These are phyloP conservation scores for Zarea fungicola DNA, from an alignment of 2,329 filamentous ascomycete genomes.

Conservation along the genomic window DNA sequence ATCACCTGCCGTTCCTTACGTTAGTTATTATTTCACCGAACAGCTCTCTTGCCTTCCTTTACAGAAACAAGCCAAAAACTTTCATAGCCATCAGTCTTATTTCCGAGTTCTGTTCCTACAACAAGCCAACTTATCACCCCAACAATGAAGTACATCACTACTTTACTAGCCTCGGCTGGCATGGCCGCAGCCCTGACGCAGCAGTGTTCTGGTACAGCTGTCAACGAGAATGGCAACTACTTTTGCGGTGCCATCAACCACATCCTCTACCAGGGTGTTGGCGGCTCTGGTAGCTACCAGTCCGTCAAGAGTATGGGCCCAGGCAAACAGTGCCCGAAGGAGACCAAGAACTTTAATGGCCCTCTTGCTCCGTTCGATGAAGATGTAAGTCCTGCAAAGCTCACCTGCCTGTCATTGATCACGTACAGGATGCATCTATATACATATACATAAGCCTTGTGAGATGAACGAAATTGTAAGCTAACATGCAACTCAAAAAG, in stretches of 20 bases:
- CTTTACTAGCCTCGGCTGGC: conserved; percentile 25
- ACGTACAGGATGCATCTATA: no score
- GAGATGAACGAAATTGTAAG: no score
- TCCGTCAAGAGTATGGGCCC: conserved; percentile 56
- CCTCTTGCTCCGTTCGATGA: conserved; percentile 63
- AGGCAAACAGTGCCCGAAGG: conserved; percentile 48
- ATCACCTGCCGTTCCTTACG: conserved; percentile 8
- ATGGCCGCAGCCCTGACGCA: conserved; percentile 27
- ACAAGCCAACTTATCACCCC: no score
- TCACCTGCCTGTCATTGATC: no score
- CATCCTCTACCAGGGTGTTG: conserved; percentile 63
- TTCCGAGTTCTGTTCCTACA: no score
- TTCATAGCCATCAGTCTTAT: no score
- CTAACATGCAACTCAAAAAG: conserved; percentile 32
- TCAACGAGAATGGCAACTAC: conserved; percentile 50
- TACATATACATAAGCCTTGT: no score
- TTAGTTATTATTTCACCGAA: background rate
- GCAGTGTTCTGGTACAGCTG: conserved; percentile 30
- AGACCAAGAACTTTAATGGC: conserved; percentile 50
- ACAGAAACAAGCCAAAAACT: background rate
- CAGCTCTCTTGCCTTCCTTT: background rate
- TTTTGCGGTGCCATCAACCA: conserved; percentile 61
- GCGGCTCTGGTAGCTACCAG: conserved; percentile 57
- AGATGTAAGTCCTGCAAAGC: conserved; percentile 49
- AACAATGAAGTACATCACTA: conserved; percentile 27